Base-by-base conservation (phyloP, 306 rosid species). In the Castanea mollissima region DNA sequence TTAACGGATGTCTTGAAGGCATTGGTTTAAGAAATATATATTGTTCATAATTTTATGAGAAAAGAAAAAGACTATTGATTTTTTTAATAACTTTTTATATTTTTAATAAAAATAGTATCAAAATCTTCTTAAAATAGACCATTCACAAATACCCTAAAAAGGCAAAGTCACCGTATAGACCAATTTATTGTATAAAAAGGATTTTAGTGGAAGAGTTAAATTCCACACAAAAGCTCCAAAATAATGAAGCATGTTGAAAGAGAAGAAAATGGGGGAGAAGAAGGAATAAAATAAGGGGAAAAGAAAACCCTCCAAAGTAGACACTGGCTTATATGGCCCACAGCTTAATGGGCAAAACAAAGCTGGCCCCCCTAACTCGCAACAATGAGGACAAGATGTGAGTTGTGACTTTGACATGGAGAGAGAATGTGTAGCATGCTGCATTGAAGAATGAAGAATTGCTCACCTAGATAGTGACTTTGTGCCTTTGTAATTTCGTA, bases 1-100 rank as follows among this genome's bases (percentile, higher is more conserved):
- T 41, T 41, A 41, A 41, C 0, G 3, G 1, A 34, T 34, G 38
- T 0, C 0, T n/a, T n/a, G n/a, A n/a, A 0, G 1, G 0, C 0
- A 8, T 0, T 8, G 0, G 3, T 38, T 38, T 38, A 38, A 0
- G 0, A 6, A 35, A 38, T 6, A 35, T 35, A 5, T 34, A 5
- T 5, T 1, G n/a, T 5, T 38, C 6, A 0, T 38, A 38, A 41
- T 38, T 38, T 7, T 38, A 41, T 41, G 1, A 0, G 0, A 49
- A 49, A 49, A 49, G 1, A 49, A 49, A 49, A 11, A 3, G 0
- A 49, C 0, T 0, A 49, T 0, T 7, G n/a, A n/a, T 0, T 41
- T 41, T 38, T 38, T 7, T 2, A 1, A 38, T 7, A 2, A 38
- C 0, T 7, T 38, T 38, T 38, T 38, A 38, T 38, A 38, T 38